Percentiles rank a stretch among this genome's conserved stretches.
These are phyloP conservation scores for Dactylellina haptotyla DNA, from an alignment of 2,329 filamentous ascomycete genomes.

Conservation along the genomic window DNA sequence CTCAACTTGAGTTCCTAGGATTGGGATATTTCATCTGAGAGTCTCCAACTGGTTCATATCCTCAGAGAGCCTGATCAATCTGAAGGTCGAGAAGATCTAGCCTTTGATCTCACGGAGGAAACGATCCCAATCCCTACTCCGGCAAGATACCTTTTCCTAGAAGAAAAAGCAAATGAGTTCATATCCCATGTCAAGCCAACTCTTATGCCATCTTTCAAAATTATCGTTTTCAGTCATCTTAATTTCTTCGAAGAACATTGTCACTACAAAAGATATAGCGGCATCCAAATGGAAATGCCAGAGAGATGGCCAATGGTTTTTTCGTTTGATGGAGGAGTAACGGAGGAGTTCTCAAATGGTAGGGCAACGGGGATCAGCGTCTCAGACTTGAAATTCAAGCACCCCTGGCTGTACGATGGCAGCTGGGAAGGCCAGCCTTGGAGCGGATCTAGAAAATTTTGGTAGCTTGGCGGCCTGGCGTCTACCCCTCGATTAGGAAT, in stretches of 20 bases:
- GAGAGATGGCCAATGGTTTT: slow-evolving; percentile 12
- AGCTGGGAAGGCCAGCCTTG: slow-evolving; percentile 32
- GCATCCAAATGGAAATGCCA: background rate
- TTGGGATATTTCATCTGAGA: slow-evolving; percentile 29
- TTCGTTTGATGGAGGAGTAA: background rate
- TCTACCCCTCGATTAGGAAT: background rate
- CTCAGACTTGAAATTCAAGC: slow-evolving; percentile 10
- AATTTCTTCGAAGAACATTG: slow-evolving; percentile 25
- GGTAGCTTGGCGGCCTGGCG: slow-evolving; percentile 9
- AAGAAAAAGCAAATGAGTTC: slow-evolving; percentile 13
- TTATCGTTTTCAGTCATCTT: slow-evolving; percentile 23
- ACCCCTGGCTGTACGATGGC: slow-evolving; percentile 40
- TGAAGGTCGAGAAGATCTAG: background rate
- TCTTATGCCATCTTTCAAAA: slow-evolving; percentile 22
- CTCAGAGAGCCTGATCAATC: slow-evolving; percentile 11
- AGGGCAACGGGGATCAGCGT: slow-evolving; percentile 15
- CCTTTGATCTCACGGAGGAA: background rate
- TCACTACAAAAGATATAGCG: background rate
- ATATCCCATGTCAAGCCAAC: background rate
- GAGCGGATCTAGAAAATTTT: slow-evolving; percentile 29
- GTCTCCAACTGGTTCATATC: too few relatives aligned
- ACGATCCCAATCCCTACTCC: background rate
- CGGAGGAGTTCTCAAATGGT: slow-evolving; percentile 1
- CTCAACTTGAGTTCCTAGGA: background rate
- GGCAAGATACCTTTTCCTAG: background rate